These are phyloP conservation scores for Vaccinium darrowii DNA, from an alignment of 148 eudicot species.

Conservation along the genomic window DNA sequence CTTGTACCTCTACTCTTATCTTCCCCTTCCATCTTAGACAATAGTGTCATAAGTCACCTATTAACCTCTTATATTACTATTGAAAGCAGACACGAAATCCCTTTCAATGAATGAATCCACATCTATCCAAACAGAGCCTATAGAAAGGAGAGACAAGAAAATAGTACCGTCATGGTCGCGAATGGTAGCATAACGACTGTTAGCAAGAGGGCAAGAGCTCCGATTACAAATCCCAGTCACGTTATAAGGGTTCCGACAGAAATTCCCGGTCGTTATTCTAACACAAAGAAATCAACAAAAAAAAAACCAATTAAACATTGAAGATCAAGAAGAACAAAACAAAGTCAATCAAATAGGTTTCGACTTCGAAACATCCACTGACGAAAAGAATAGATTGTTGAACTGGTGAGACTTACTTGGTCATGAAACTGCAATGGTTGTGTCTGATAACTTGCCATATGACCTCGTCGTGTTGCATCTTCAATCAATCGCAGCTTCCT, in stretches of 20 bases:
- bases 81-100: too few species aligned
- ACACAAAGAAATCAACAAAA: not conserved
- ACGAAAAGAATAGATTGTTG: not conserved
- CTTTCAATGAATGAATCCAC: not conserved
- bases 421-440: conserved; percentile 92
- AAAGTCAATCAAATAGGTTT: not conserved
- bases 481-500: conserved; percentile 14
- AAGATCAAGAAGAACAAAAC: not conserved
- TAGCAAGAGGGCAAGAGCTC: conserved; percentile 97
- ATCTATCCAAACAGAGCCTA: not conserved
- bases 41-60: too few species aligned
- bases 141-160: conserved; percentile 2
- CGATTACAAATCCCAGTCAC: conserved; percentile 93
- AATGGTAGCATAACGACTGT: conserved; percentile 87
- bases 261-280: conserved; percentile 84
- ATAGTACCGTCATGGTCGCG: conserved; percentile 74
- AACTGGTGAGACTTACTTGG: conserved; percentile 51
- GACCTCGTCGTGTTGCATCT: conserved; percentile 98
- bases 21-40: not conserved
- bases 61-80: too few species aligned
- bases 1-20: not conserved
- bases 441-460: conserved; percentile 97
- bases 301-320: not conserved
- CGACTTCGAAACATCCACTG: not conserved
- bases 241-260: conserved; percentile 92